Base-by-base conservation (phyloP, 163 green algal genomes). In the Volvox carteri region DNA sequence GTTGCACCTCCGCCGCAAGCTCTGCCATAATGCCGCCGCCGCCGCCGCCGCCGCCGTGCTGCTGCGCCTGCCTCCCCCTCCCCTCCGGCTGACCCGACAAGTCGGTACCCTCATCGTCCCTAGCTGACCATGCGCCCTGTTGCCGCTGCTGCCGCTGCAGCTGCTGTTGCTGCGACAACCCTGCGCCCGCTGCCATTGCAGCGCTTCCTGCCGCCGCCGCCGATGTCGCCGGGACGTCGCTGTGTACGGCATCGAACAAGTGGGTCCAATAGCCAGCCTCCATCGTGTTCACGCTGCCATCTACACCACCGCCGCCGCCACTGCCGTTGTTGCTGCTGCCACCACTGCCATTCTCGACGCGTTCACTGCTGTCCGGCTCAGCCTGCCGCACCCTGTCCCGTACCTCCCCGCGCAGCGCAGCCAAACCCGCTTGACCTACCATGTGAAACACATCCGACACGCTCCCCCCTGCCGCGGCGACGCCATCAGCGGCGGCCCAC, bases 1-100 rank as follows among this genome's bases (percentile, higher is more conserved):
- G n/a, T n/a, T 77, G 33, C 16, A 78, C 14, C 60, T 78, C 79
- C 30, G 39, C 79, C 42, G 79, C 60, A 41, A 86, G 3, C 2
- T 42, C 60, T 25, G 12, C 56, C 58, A 86, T 30, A 12, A 75
- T 35, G 2, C 35, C 35, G 65, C 65, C 8, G 5, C 56, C 16
- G n/a, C 35, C 35, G 65, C 65, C 8, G 2, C 35, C 35, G 65
- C 65, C 8, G n/a, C 7, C 23, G 3, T 73, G 23, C 62, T 39
- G 19, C 58, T n/a, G 28, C n/a, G 9, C 11, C 62, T 41, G 54
- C 5, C 54, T 23, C 54, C 28, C 19, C 19, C 8, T 12, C 8
- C 7, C 28, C 8, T n/a, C n/a, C n/a, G n/a, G n/a, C n/a, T n/a
- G n/a, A n/a, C 54, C 54, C 7, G 54, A 65, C 5, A 23, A 23